Base-by-base conservation (phyloP, 192 early-diverging fungal species). In the Mortierella claussenii region DNA sequence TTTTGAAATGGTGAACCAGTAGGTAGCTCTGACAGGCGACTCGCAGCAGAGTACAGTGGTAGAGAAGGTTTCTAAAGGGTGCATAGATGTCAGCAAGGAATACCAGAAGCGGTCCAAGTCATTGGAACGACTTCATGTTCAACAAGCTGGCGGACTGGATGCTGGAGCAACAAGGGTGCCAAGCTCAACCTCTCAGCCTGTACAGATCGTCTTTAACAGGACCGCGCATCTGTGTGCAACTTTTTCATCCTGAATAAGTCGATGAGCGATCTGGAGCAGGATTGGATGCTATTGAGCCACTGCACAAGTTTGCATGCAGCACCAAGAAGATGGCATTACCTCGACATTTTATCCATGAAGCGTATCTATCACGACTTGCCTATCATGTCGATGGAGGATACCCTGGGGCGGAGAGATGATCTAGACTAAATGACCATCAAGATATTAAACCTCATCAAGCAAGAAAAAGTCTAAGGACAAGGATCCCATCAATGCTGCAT, bases 1-100 rank as follows among this genome's bases (percentile, higher is more conserved):
- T 75, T 99, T 98, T 82, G 94, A 98, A 80, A 98, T 99, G 85
- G 89, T 99, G 55, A 97, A 97, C 78, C 95, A 99, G 83, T 96
- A 99, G 80, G 87, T 99, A 21, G 93, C 95, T 61, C 78, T 99
- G 26, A 96, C 95, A 0, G 84, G 85, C 13, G 86, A 90, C 34
- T 91, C 95, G 1, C 91, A 91, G 37, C 89, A 95, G 18, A 94
- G 91, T 15, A 92, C 92, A 55, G 82, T 99, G 32, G 82, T 98
- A 24, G 93, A 88, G 76, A 89, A 98, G 69, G 92, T 99, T 8
- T 79, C 94, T 8, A 78, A 82, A 69, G 85, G 91, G 75, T 98
- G 95, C 79, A 81, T 86, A 53, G 86, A 87, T 55, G 85, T 94
- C 44, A 89, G 98, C 60, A 90, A 91, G 73, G 89, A 92, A 54